Evolutionary conservation across 106 monocot species (phyloP).

Genomic region (Dioscorea dumetorum): DNA sequence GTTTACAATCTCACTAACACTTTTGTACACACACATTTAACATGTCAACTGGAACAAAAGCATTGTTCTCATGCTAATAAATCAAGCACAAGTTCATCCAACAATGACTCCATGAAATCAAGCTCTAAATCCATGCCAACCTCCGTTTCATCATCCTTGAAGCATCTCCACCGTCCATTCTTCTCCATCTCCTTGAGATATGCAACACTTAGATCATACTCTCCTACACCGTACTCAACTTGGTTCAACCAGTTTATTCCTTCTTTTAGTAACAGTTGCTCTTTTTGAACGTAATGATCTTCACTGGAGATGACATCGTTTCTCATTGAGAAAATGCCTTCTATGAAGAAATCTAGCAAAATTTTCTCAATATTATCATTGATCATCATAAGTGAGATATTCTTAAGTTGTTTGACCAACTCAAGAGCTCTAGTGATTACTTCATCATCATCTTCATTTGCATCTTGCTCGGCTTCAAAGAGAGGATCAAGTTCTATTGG

Average conservation of each 20-base stretch:
- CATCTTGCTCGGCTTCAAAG: constrained; percentile 14
- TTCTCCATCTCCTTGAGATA: constrained; percentile 33
- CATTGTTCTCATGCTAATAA: not conserved
- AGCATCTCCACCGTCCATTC: constrained; percentile 41
- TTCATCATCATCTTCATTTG: not conserved
- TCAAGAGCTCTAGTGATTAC: constrained; percentile 3
- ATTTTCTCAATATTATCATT: constrained; percentile 19
- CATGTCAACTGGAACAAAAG: too few relatives aligned
- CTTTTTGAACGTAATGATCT: not conserved
- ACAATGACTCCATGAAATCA: constrained; percentile 10
- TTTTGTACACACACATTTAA: not conserved
- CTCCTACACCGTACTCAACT: too few relatives aligned
- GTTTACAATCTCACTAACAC: not conserved
- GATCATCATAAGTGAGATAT: not conserved
- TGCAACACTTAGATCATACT: too few relatives aligned
- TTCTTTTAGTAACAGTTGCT: constrained; percentile 8
- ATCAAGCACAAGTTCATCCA: constrained; percentile 37
- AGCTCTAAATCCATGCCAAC: constrained; percentile 15
- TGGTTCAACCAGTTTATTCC: constrained; percentile 35
- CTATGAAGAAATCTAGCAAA: constrained; percentile 49
- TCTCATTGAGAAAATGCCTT: constrained; percentile 14
- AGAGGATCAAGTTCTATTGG: constrained; percentile 24
- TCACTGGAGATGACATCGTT: not conserved
- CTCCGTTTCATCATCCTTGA: constrained; percentile 17
- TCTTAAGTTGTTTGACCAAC: constrained; percentile 16